Conservation (phyloP, 2,329 filamentous ascomycete genomes). For the Tetracladium maxilliforme region DNA sequence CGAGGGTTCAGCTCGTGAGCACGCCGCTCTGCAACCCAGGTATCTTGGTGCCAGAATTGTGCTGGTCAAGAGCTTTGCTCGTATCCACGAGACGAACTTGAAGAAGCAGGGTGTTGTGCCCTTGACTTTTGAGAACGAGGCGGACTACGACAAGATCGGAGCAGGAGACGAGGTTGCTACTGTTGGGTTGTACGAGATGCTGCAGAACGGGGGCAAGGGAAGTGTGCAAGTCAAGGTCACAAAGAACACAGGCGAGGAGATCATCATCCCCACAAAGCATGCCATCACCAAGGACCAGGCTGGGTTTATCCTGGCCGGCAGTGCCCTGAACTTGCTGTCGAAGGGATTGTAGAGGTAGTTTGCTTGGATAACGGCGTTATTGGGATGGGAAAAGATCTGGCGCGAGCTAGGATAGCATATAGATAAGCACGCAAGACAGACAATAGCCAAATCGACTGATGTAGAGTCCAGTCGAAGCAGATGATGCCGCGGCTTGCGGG, state of each 20-base stretch:
- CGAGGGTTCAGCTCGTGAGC: constrained; percentile 77
- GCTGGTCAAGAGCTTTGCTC: constrained; percentile 73
- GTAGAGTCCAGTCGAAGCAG: too few species aligned
- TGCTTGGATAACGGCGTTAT: too few species aligned
- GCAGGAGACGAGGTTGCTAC: constrained; percentile 77
- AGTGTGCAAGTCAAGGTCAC: constrained; percentile 54
- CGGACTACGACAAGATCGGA: constrained; percentile 71
- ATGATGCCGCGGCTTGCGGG: too few species aligned
- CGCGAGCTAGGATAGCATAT: too few species aligned
- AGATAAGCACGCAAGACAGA: too few species aligned
- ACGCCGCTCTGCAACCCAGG: constrained; percentile 80
- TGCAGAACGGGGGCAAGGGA: constrained; percentile 64
- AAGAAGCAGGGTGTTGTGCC: constrained; percentile 98
- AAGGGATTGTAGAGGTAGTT: too few species aligned
- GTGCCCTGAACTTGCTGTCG: constrained; percentile 80
- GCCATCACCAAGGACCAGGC: constrained; percentile 83
- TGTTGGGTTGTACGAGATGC: constrained; percentile 69
- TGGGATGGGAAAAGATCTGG: too few species aligned
- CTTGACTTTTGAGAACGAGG: constrained; percentile 76
- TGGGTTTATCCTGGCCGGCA: constrained; percentile 82
- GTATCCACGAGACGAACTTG: constrained; percentile 89
- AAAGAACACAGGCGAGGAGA: constrained; percentile 48
- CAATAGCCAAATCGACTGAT: too few species aligned
- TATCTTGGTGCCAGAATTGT: constrained; percentile 79
- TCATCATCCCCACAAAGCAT: constrained; percentile 67